Evolutionary conservation across 441 rosid species (phyloP), one percentile per base, ranked within the genome.

Genomic region (Dalechampia spathulata): DNA sequence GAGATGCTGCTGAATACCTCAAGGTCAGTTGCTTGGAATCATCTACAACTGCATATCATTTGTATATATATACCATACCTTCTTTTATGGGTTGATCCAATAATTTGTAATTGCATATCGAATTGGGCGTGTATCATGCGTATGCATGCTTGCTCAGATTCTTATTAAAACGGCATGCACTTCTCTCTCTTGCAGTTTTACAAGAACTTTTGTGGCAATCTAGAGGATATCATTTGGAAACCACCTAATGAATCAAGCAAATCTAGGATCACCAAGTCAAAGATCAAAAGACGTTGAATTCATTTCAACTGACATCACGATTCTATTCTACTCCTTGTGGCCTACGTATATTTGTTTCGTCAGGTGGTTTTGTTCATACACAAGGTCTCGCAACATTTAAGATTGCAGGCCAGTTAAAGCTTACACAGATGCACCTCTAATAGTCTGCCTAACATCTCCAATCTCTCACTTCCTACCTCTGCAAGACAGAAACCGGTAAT

Each of bases 211-310:
- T 83, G 78, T 61, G 27, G 85, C 72, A 86, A 88, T 62, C 95
- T 88, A 7, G 96, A 88, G 6, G 96, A 91, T 60, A 82, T 91
- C 63, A 88, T 91, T 58, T 86, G 98, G 96, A 91, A 76, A 63
- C 96, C 89, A 44, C 83, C 87, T 38, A 71, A 62, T 25, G 81
- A 85, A 68, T 69, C 89, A 15, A 67, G 59, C 64, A 85, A 72
- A 75, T 65, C 78, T 34, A 78, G 77, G 72, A 63, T 80, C 47
- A 53, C 76, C 30, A 85, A 82, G 69, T 54, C 87, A 10, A 83
- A 73, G 78, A 74, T 82, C 72, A 87, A 79, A 75, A 83, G 49
- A 63, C 86, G 85, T 42, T 84, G 76, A 75, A 39, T 45, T 61
- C 6, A 21, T n/a, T 36, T 56, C 44, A 15, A 40, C 1, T 26